Conservation (phyloP, 2,329 filamentous ascomycete genomes). For the Tolypocladium ophioglossoides region DNA sequence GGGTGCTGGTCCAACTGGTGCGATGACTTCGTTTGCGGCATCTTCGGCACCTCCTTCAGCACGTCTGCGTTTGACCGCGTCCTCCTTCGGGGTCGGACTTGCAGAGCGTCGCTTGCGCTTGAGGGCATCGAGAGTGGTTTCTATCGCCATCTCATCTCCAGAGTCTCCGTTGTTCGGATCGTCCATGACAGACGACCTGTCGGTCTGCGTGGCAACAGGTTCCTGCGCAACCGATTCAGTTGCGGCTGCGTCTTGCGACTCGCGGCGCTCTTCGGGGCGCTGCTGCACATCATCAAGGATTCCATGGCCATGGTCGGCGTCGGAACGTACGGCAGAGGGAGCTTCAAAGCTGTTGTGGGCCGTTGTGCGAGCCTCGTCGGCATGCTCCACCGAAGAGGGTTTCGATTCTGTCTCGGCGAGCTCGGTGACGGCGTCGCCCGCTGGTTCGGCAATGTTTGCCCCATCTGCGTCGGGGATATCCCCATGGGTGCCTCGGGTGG, state of each 20-base stretch:
- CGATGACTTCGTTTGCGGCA: constrained; percentile 3
- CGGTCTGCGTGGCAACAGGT: not conserved
- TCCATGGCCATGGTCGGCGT: too few relatives aligned
- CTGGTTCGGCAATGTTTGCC: not conserved
- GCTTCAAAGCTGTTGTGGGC: not conserved
- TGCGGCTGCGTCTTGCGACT: not conserved
- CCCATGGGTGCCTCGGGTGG: not conserved
- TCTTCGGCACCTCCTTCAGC: constrained; percentile 10
- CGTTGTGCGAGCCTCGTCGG: not conserved
- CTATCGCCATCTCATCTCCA: constrained; percentile 5
- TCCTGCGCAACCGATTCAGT: not conserved
- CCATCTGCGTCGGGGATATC: not conserved
- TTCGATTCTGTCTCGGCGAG: not conserved
- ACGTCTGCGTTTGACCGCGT: constrained; percentile 45
- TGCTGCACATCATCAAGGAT: not conserved
- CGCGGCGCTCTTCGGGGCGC: not conserved
- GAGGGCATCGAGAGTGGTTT: constrained; percentile 32
- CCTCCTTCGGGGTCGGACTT: constrained; percentile 45
- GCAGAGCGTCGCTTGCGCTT: constrained; percentile 59
- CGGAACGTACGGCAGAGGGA: not conserved
- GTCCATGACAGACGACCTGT: not conserved
- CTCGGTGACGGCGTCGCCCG: not conserved
- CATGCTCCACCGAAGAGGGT: not conserved
- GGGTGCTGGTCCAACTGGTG: not conserved
- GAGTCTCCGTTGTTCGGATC: not conserved